phyloP scores from a whole-genome alignment of 2,329 filamentous ascomycete genomes.

The Chrysoporthe puriensis region DNA sequence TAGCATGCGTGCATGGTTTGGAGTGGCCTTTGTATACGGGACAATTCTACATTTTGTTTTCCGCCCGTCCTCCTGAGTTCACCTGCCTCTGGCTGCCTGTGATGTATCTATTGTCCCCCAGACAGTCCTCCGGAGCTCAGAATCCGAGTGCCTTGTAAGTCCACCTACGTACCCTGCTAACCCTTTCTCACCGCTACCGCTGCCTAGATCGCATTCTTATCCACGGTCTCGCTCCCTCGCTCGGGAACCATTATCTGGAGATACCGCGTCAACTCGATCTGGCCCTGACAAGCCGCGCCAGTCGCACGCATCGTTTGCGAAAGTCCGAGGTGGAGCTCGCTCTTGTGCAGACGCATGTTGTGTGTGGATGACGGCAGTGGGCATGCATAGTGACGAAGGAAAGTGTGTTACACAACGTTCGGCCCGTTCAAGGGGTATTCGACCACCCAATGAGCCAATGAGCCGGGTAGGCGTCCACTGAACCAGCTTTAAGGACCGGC shows the following conservation, averaged over 20 bases:
- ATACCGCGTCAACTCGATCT: not conserved
- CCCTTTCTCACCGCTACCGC: not conserved
- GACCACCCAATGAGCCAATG: not conserved
- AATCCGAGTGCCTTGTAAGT: no score
- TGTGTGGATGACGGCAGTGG: no score
- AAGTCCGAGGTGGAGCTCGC: not conserved
- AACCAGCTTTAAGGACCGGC: not conserved
- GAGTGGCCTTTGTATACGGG: constrained; percentile 21
- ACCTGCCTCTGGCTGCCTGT: not conserved
- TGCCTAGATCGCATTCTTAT: not conserved
- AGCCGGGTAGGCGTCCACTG: no score
- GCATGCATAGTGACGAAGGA: no score
- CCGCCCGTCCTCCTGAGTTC: not conserved
- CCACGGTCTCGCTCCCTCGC: not conserved
- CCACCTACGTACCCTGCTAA: not conserved
- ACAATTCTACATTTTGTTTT: constrained; percentile 4
- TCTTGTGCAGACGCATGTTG: not conserved
- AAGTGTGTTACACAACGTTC: not conserved
- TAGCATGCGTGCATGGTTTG: constrained; percentile 28
- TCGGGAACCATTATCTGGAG: not conserved
- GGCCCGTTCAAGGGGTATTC: not conserved
- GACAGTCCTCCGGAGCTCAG: not conserved
- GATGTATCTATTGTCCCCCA: not conserved
- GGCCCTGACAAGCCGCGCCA: not conserved
- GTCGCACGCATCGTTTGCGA: not conserved